Evolutionary conservation across 1,139 yeast genomes (phyloP), one percentile per base, ranked within the genome.

Genomic region (Candida dubliniensis): DNA sequence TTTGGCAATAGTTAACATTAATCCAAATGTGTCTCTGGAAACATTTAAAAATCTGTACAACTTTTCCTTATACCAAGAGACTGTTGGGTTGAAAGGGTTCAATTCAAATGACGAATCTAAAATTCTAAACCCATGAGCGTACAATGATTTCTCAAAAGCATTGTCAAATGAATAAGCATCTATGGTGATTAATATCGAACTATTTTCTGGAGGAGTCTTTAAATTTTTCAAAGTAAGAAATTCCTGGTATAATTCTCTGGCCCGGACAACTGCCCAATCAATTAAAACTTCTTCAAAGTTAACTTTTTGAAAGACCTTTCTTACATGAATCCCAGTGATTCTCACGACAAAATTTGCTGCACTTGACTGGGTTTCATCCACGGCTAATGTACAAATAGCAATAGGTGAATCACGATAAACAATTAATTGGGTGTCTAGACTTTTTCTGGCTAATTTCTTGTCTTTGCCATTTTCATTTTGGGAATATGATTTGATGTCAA

Each of bases 391-490:
- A 18, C 77, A 66, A 35, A 82, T 66, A 1, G 89, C 89, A 57
- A 86, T 82, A 18, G 93, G 90, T 2, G 83, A 71, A 24, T 76
- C 79, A 56, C 90, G 76, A 63, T 84, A 85, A 11, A 77, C 59
- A 15, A 84, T 70, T 37, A 83, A 54, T 45, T 75, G 78, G 1
- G 88, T 68, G 52, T 83, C 76, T 12, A 72, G 64, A 24, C 76
- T 75, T 25, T 59, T 48, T 12, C 50, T 55, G 45, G 58, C 57
- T 41, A 63, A 67, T 48, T 46, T 59, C 49, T 49, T 63, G 54
- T 49, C 70, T 51, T 52, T 65, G 36, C 59, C 55, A 24, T 47
- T 42, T 37, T 59, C 55, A 3, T 63, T 60, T 18, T 57, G 56
- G 11, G 62, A 51, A 55, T 74, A 81, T 41, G 72, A 65, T 15